Evolutionary conservation across 345 rosid genomes (phyloP).

Genomic region (Ricinus communis): DNA sequence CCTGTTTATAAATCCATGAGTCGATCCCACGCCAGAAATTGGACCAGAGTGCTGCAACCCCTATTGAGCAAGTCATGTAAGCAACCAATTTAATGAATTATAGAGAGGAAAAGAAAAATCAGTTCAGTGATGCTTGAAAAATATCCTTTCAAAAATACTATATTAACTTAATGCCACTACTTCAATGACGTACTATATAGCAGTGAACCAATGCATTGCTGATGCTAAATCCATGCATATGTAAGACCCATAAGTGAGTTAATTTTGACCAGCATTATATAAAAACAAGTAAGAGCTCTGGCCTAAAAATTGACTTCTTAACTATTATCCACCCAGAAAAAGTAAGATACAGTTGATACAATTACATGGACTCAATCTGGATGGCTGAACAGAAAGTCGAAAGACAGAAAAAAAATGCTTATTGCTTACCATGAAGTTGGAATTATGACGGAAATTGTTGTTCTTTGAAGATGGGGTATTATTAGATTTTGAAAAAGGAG

Average conservation of each 20-base stretch:
- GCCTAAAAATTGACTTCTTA: neutral
- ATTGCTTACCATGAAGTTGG: constrained; percentile 52
- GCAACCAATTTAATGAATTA: neutral
- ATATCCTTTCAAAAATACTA: neutral
- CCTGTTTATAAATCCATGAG: constrained; percentile 60
- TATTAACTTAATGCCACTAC: neutral
- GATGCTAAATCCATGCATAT: too few relatives aligned
- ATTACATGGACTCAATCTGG: too few relatives aligned
- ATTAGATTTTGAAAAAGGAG: constrained; percentile 51
- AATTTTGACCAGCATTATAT: neutral
- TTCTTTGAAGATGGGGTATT: constrained; percentile 58
- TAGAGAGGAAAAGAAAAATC: neutral
- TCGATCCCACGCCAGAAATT: constrained; percentile 52
- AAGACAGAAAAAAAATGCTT: too few relatives aligned
- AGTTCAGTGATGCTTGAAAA: neutral
- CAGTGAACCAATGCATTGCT: neutral
- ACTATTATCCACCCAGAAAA: neutral
- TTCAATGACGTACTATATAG: neutral
- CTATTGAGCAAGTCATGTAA: constrained; percentile 27
- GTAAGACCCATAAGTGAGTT: too few relatives aligned
- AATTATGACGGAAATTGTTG: constrained; percentile 53
- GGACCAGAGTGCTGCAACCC: constrained; percentile 60
- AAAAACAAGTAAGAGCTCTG: neutral
- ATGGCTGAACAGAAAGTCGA: neutral
- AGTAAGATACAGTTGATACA: neutral